Evolutionary conservation across 2,329 filamentous ascomycete genomes (phyloP).

Genomic region (Alternaria burnsii): DNA sequence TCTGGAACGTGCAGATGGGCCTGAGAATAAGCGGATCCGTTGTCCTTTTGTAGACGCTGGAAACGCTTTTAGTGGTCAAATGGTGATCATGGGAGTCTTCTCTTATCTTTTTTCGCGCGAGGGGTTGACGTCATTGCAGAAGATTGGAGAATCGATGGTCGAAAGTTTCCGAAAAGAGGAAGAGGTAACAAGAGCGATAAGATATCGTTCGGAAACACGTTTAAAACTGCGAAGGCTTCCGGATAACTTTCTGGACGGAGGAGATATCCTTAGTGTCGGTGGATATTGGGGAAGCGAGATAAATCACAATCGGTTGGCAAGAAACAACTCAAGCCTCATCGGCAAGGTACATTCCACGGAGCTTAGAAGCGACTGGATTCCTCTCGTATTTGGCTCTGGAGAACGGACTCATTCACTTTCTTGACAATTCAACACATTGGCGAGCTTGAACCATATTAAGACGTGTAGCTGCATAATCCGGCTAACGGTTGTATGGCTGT

Average conservation of each 20-base stretch:
- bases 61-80: background rate
- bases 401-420: background rate
- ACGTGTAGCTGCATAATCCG: background rate
- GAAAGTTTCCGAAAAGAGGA: no score
- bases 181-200: background rate
- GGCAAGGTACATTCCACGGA: background rate
- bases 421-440: background rate
- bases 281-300: background rate
- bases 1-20: background rate
- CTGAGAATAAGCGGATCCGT: background rate
- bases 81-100: background rate
- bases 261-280: no score
- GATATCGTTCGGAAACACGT: background rate
- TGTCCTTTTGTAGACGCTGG: background rate
- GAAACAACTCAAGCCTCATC: background rate
- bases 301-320: background rate
- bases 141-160: background rate
- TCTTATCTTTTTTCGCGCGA: background rate
- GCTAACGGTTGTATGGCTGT: background rate
- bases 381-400: background rate
- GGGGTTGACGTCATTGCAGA: background rate
- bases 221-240: accelerated
- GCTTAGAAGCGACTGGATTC: background rate
- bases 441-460: background rate
- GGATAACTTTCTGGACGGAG: background rate